phyloP scores from a whole-genome alignment of 1,139 yeast genomes.

The Suhomyces anneliseae region DNA sequence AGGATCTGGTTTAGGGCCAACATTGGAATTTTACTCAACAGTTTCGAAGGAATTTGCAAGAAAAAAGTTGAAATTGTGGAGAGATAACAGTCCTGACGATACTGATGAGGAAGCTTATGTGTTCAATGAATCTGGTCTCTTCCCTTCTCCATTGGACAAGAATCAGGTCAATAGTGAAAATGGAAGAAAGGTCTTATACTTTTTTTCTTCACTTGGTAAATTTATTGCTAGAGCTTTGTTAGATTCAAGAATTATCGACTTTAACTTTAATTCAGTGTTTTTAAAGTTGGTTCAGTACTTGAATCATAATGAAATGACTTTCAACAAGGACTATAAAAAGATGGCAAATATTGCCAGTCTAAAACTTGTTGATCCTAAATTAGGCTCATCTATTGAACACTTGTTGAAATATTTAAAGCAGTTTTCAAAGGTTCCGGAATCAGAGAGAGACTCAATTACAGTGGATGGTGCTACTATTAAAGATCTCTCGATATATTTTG shows the following conservation, averaged over 20 bases:
- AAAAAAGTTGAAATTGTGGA: conserved; percentile 67
- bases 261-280: conserved; percentile 71
- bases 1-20: conserved; percentile 97
- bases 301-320: conserved; percentile 18
- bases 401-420: conserved; percentile 45
- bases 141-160: conserved; percentile 64
- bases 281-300: conserved; percentile 49
- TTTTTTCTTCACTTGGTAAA: conserved; percentile 72
- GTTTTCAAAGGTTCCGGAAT: conserved; percentile 20
- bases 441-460: conserved; percentile 24
- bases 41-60: conserved; percentile 75
- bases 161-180: conserved; percentile 29
- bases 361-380: conserved; percentile 54
- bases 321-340: conserved; percentile 23
- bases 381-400: conserved; percentile 61
- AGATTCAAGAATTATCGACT: conserved; percentile 84
- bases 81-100: conserved; percentile 36
- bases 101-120: conserved; percentile 42
- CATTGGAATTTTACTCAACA: conserved; percentile 83
- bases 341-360: conserved; percentile 45
- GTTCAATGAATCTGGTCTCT: conserved; percentile 53
- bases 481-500: conserved; percentile 62
- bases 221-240: conserved; percentile 84
- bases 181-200: conserved; percentile 46
- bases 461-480: conserved; percentile 47